Evolutionary conservation across 1,284 basidiomycete genomes (phyloP).

Genomic region (Boletus sp.): DNA sequence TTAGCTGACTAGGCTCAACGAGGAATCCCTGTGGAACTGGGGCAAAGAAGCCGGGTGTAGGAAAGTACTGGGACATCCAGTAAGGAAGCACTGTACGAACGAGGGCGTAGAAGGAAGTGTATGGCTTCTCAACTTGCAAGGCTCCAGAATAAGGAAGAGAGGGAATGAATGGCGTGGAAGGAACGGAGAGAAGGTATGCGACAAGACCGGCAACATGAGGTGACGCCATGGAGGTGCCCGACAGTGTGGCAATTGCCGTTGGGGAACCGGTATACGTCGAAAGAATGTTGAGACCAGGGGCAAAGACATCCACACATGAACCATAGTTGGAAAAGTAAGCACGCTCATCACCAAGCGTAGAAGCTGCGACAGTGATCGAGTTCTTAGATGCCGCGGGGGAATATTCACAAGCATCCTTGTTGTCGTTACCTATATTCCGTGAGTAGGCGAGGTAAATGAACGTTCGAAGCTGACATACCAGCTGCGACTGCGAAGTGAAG

Average conservation of each 20-base stretch:
- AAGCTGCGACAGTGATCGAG: constrained; percentile 85
- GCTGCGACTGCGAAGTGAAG: constrained; percentile 96
- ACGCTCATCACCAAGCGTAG: constrained; percentile 74
- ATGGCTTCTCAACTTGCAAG: constrained; percentile 24
- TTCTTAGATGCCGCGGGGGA: constrained; percentile 75
- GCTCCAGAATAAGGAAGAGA: constrained; percentile 29
- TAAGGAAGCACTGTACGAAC: constrained; percentile 54
- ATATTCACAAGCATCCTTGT: constrained; percentile 74
- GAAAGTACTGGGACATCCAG: constrained; percentile 59
- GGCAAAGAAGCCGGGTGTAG: constrained; percentile 49
- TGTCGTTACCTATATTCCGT: constrained; percentile 49
- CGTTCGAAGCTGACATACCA: constrained; percentile 47
- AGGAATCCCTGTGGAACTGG: constrained; percentile 39
- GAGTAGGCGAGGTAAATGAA: background rate
- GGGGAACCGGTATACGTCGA: constrained; percentile 70
- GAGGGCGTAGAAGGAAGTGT: constrained; percentile 47
- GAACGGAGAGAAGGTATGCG: constrained; percentile 82
- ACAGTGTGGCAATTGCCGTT: constrained; percentile 63
- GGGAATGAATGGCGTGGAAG: constrained; percentile 57
- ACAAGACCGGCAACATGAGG: constrained; percentile 71
- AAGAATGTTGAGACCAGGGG: constrained; percentile 77
- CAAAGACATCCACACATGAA: constrained; percentile 79
- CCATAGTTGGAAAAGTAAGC: constrained; percentile 89
- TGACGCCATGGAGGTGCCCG: constrained; percentile 70
- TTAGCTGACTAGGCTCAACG: constrained; percentile 66